Evolutionary conservation across 2,329 filamentous ascomycete species (phyloP).

Genomic region (Colletotrichum falcatum): DNA sequence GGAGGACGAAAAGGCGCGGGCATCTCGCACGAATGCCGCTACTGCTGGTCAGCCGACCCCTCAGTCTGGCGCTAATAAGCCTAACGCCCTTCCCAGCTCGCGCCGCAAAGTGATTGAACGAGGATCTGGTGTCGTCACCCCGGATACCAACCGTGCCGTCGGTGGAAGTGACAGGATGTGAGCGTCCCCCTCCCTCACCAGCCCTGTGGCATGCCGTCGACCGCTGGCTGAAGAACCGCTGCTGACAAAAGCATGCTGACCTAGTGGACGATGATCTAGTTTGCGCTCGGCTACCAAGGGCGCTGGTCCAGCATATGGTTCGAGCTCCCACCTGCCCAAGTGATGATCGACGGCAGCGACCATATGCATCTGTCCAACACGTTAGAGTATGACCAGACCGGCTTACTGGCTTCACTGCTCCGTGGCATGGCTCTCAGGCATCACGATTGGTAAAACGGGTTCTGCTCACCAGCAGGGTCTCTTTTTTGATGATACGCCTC

Average conservation of each 20-base stretch:
- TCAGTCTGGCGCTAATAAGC: conserved; percentile 73
- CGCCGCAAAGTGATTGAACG: conserved; percentile 88
- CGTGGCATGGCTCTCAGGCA: conserved; percentile 38
- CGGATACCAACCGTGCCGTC: conserved; percentile 79
- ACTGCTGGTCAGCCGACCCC: conserved; percentile 71
- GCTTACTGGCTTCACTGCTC: conserved; percentile 28
- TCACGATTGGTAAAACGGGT: conserved; percentile 39
- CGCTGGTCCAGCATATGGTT: conserved; percentile 61
- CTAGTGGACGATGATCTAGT: conserved; percentile 84
- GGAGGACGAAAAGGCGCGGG: conserved; percentile 80
- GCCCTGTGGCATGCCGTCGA: conserved; percentile 54
- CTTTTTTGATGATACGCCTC: conserved; percentile 38
- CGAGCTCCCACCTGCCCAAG: conserved; percentile 57
- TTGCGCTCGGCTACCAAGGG: conserved; percentile 85
- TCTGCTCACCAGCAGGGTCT: conserved; percentile 40
- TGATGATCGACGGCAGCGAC: conserved; percentile 50
- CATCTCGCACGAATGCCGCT: conserved; percentile 74
- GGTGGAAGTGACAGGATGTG: conserved; percentile 94
- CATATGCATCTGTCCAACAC: conserved; percentile 41
- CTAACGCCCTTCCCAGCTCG: conserved; percentile 79
- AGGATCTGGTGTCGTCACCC: conserved; percentile 71
- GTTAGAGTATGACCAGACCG: conserved; percentile 43
- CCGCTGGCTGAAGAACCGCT: conserved; percentile 80
- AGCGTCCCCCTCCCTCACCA: conserved; percentile 88
- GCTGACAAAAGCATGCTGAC: conserved; percentile 82